Base-by-base conservation (phyloP, 176 grass and related monocot genomes). In the Zoysia pacifica region DNA sequence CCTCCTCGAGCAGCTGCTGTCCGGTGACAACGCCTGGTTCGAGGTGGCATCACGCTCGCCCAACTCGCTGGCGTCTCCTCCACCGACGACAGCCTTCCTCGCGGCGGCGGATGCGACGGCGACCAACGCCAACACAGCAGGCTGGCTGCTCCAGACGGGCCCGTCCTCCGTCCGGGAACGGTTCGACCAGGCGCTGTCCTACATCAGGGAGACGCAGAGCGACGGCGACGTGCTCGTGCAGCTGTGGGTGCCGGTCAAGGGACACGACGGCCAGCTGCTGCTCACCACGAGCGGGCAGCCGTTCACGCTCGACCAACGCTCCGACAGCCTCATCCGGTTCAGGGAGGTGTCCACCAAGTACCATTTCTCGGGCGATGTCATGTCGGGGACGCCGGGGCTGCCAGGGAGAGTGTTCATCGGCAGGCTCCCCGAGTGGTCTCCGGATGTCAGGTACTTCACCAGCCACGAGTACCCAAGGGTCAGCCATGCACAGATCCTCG, bases 391-490 rank as follows among this genome's bases (percentile, higher is more conserved):
- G 59, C 86, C 88, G 11, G 86, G 96, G 60, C 80, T 99, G 11
- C 96, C 97, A 0, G 93, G 97, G 41, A 85, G 97, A 53, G 97
- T 99, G 37, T 99, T 89, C 90, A 74, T 95, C 12, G 86, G 88
- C 63, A 90, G 65, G 79, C 66, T 94, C 59, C 97, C 93, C 5
- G 96, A 99, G 77, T 99, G 97, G 93, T 93, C 97, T n/a, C 97
- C 97, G 2, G 93, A 99, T 52, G 89, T 99, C 63, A 87, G 83
- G 2, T 90, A 73, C 83, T 99, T 95, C 69, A 93, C 68, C 81
- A 89, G 67, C 63, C 80, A 86, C 42, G 97, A 99, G 69, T 99
- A 95, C 72, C 69, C 86, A 43, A 87, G 97, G 47, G 79, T 95
- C 3, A 77, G 11, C 38, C 40, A 99, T 80, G 97, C 93, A 1